Percentiles rank a stretch among this genome's conserved stretches.
Conservation (phyloP, 345 rosid genomes). For the Salix arbutifolia region DNA sequence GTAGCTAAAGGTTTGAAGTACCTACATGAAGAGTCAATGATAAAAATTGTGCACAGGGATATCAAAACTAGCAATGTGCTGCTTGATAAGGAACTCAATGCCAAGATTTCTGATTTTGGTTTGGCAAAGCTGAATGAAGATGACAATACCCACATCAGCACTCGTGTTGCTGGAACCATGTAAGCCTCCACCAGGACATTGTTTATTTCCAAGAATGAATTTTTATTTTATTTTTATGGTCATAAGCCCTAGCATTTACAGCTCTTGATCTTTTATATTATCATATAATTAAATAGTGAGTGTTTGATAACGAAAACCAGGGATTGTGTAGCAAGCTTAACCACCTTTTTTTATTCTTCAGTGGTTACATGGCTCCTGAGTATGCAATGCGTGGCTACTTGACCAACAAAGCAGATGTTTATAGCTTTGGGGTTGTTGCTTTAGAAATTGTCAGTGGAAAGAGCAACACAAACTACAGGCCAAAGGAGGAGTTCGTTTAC, state of each 20-base stretch:
- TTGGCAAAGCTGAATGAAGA: conserved; percentile 82
- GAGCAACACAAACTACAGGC: conserved; percentile 74
- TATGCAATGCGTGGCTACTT: conserved; percentile 86
- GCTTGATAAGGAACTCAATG: conserved; percentile 72
- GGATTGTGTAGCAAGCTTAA: not conserved
- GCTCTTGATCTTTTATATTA: not conserved
- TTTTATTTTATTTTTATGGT: not conserved
- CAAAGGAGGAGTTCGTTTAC: conserved; percentile 66
- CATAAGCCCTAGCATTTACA: no score
- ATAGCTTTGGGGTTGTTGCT: conserved; percentile 54
- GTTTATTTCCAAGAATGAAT: not conserved
- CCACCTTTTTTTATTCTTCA: conserved; percentile 24
- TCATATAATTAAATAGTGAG: not conserved
- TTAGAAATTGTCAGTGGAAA: conserved; percentile 57
- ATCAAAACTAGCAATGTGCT: conserved; percentile 86
- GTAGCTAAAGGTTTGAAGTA: conserved; percentile 73
- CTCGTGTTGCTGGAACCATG: conserved; percentile 85
- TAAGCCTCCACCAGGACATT: conserved; percentile 26
- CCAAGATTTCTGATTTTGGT: conserved; percentile 93
- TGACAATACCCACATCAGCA: conserved; percentile 79
- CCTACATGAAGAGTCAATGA: conserved; percentile 79
- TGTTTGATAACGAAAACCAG: no score
- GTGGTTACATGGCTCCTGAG: conserved; percentile 67
- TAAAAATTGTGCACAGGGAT: conserved; percentile 91
- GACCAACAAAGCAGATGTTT: conserved; percentile 58